Evolutionary conservation across 345 rosid genomes (phyloP).

Genomic region (Physaria fendleri): DNA sequence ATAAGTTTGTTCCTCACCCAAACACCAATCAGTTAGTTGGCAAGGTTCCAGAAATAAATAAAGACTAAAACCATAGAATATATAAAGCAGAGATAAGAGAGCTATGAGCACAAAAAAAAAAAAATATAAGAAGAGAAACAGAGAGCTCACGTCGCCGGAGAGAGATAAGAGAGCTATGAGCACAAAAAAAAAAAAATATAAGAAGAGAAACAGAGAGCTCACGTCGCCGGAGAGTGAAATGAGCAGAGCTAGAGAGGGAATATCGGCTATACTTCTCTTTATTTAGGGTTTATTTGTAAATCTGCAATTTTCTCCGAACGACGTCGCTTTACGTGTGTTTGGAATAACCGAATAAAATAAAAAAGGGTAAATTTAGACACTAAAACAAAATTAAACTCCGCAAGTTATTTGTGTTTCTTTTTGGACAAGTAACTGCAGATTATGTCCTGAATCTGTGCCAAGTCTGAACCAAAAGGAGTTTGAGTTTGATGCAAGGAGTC

Average conservation of each 20-base stretch:
- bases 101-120: not conserved
- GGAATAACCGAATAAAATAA: too few relatives aligned
- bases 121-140: not conserved
- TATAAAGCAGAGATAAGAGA: slow-evolving; percentile 1
- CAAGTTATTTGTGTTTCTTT: too few relatives aligned
- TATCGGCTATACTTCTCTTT: not conserved
- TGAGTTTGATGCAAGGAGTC: too few relatives aligned
- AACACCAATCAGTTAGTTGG: not conserved
- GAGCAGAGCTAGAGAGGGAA: not conserved
- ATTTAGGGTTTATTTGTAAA: slow-evolving; percentile 2
- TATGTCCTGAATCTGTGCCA: too few relatives aligned
- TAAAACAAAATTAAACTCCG: too few relatives aligned
- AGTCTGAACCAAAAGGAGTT: too few relatives aligned
- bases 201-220: not conserved
- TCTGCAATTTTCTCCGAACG: too few relatives aligned
- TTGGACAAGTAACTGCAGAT: too few relatives aligned
- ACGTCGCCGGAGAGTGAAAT: not conserved
- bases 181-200: not conserved
- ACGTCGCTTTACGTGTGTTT: too few relatives aligned
- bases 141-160: too few relatives aligned
- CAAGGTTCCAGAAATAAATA: not conserved
- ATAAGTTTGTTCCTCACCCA: not conserved
- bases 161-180: not conserved
- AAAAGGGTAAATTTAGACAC: too few relatives aligned
- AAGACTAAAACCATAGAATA: not conserved